Evolutionary conservation across 116 monocot genomes (phyloP), one percentile per base, ranked within the genome.

Genomic region (Zostera marina): DNA sequence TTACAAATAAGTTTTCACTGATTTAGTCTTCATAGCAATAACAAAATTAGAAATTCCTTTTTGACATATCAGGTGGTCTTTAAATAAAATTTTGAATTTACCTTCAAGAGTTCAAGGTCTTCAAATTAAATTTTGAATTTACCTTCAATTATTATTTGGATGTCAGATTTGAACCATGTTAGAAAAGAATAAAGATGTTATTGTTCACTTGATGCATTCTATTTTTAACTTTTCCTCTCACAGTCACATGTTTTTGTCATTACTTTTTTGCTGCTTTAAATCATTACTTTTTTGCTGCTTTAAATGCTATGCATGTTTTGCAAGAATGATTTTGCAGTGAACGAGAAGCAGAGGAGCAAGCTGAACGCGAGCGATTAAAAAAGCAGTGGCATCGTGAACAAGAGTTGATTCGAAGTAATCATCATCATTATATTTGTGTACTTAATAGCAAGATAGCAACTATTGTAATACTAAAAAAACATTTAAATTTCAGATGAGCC

Each of bases 291-390:
- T 49, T 20, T 65, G 70, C 47, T 43, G 66, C 60, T 75, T 77
- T 75, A 80, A 62, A 60, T 42, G 64, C 47, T 63, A 53, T 64
- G 66, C 52, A 59, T 70, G 73, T 21, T 80, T 61, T 47, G 16
- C 67, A 81, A 81, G 76, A 66, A 76, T 82, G 76, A 73, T 82
- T 64, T 56, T 76, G 66, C 78, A 98, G 96, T 67, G 96, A 98
- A 63, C 71, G 96, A 78, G 96, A 98, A 70, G 90, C 96, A 49
- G 91, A 91, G 73, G 96, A 98, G 65, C 90, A 98, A 83, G 82
- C 83, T 59, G 90, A 98, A 55, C 70, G 90, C 11, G 96, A 98
- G 70, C 63, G 80, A 53, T 74, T 96, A 62, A 71, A 77, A 51
- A 74, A 59, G 63, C 89, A 85, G 65, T 96, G 96, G 96, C 70